Base-by-base conservation (phyloP, 1,139 yeast genomes). In the Geotrichum phurueaensis region DNA sequence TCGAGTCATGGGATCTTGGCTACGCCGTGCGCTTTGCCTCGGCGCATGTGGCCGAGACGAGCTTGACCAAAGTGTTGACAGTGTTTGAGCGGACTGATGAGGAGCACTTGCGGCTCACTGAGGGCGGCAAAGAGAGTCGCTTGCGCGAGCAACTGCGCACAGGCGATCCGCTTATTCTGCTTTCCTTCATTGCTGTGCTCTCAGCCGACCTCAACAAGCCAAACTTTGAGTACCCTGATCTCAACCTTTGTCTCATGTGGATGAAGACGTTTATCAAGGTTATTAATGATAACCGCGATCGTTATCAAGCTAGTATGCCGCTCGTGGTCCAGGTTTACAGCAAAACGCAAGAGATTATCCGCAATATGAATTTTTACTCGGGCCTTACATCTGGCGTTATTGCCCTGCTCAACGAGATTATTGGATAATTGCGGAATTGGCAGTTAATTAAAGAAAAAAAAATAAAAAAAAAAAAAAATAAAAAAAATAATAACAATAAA, bases 11-110 rank as follows among this genome's bases (percentile, higher is more conserved):
- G 20, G 61, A 59, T 49, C 20, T 59, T 51, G 57, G 56, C 13
- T 57, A 54, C 20, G 61, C 61, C 7, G 61, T 59, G n/a, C 56
- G 57, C 12, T 45, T 51, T 52, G 61, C 61, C 12, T 55, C 61
- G 2, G 52, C 43, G 15, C 53, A 59, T 39, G 59, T 59, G 4
- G 39, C 48, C n/a, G 25, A 31, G 9, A 58, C 56, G 22, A 59
- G 59, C 20, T 20, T 59, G 20, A 59, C 61, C 3, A 56, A 56
- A n/a, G 56, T 59, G 15, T 57, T 59, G 22, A 54, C 56, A 7
- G 39, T 51, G 12, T 56, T 55, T 29, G 49, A 55, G 53, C 29
- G 57, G 2, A 57, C 39, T 15, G 55, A 51, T 23, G 60, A 43
- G 23, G 56, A 54, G 18, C 18, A 20, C 20, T 25, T 45, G n/a